Conservation (phyloP, 2,329 filamentous ascomycete species). For the Paecilomyces fulvus region DNA sequence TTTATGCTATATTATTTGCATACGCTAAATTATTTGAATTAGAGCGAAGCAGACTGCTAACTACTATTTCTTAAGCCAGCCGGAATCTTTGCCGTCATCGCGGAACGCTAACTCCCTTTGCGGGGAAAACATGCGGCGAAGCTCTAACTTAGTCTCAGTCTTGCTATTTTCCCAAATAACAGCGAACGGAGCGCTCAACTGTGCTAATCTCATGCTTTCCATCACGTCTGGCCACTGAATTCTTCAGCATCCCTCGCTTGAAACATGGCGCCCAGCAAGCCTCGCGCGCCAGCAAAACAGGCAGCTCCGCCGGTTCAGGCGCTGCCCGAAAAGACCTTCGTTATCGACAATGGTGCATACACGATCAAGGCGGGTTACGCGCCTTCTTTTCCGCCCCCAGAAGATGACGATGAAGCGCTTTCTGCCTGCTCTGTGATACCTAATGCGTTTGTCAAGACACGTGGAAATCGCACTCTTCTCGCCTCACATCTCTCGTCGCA, state of each 20-base stretch:
- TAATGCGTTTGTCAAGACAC: constrained; percentile 81
- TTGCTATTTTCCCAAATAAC: neutral
- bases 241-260: neutral
- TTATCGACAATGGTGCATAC: constrained; percentile 89
- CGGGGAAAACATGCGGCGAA: neutral
- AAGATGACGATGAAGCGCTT: constrained; percentile 33
- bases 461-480: constrained; percentile 69
- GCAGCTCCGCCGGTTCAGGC: constrained; percentile 42
- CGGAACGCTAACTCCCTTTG: too few species aligned
- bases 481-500: constrained; percentile 62
- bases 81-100: neutral
- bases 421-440: constrained; percentile 60
- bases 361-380: constrained; percentile 84
- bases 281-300: constrained; percentile 39
- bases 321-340: constrained; percentile 60
- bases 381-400: constrained; percentile 25
- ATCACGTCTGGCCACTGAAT: neutral
- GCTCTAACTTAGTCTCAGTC: too few species aligned
- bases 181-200: neutral
- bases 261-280: constrained; percentile 26
- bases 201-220: neutral
- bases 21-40: too few species aligned
- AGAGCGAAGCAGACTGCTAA: too few species aligned
- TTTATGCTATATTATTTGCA: too few species aligned
- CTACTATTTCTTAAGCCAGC: neutral